Base-by-base conservation (phyloP, 2,329 filamentous ascomycete species). In the Talaromyces sp. region DNA sequence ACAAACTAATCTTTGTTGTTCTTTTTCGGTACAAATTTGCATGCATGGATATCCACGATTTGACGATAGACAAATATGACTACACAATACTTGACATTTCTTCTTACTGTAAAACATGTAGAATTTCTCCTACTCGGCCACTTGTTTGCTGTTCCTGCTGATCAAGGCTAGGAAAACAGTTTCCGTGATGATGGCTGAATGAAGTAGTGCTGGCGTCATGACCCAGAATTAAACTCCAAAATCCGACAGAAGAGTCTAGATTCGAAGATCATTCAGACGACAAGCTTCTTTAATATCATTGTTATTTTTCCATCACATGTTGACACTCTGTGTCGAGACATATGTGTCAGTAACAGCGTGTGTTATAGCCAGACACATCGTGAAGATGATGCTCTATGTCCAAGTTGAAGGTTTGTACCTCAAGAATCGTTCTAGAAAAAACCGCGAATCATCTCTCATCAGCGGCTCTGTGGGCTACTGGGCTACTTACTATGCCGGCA, bases 31-130 rank as follows among this genome's bases (percentile, higher is more conserved):
- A 62, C 33, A 50, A 45, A 62, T 63, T 62, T 65, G 64, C 64
- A 65, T 65, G 64, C 64, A 65, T 65, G 64, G 64, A 65, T 65
- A 65, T 65, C 64, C 64, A 65, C 41, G 50, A 65, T 45, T 37
- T 39, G 52, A 56, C 33, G 52, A 56, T 56, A 56, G 52, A 56
- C 10, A 56, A 56, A 52, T 39, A 56, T 37, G 52, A 56, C 52
- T 56, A 37, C 52, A 22, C 27, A 35, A 35, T 35, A 13, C n/a
- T 35, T 22, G 37, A 31, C 27, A 31, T 31, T 7, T 31, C 27
- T 31, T 31, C 27, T 7, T 1, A 7, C 7, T 31, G 27, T 31
- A 31, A 31, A 11, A 10, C 6, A n/a, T 50, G 19, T 52, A 31
- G 47, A 50, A n/a, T 8, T n/a, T 31, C 27, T 54, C 19, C 31